Base-by-base conservation (phyloP, 306 rosid genomes). In the Cicer cuneatum region DNA sequence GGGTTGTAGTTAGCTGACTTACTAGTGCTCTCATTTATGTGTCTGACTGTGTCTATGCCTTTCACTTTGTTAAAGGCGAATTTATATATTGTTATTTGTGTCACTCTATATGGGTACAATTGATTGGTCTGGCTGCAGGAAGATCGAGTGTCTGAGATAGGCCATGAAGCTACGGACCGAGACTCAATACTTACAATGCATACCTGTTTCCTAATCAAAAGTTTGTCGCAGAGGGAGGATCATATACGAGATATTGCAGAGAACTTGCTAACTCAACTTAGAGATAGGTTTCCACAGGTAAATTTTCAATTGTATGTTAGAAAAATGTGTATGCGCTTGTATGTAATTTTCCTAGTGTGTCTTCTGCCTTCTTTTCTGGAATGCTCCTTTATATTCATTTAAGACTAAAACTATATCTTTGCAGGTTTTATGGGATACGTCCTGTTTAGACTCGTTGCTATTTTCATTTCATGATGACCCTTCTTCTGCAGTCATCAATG, bases 271-370 rank as follows among this genome's bases (percentile, higher is more conserved):
- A 85, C 87, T 58, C 99, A 92, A 83, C 80, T 92, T 45, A 89
- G 96, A 85, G 97, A 94, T 65, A 94, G 49, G 82, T 94, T 92
- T 86, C 97, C 99, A 13, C 99, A 94, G 96, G 99, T 91, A 69
- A 66, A 67, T 45, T 59, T 40, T 1, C 52, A 51, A 37, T 8
- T 65, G 63, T 58, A 49, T 78, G 51, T 54, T 71, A 16, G 10
- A 53, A 62, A 10, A 53, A 56, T 46, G 33, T 18, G 19, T 70
- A 29, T 49, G 8, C 56, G 8, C 56, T 33, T 66, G 40, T 9
- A 38, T 62, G 41, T 78, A 47, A 58, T 53, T 72, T 78, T 13
- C 51, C 19, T 65, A 1, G 37, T 38, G 45, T 40, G 51, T 37
- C 77, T 39, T 39, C 18, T 39, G 57, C 14, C 58, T 51, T 57